A percentile compares a stretch with the other conserved stretches of the same genome.
Evolutionary conservation across 2,329 filamentous ascomycete genomes (phyloP).

Genomic region (Colletotrichum phormii): DNA sequence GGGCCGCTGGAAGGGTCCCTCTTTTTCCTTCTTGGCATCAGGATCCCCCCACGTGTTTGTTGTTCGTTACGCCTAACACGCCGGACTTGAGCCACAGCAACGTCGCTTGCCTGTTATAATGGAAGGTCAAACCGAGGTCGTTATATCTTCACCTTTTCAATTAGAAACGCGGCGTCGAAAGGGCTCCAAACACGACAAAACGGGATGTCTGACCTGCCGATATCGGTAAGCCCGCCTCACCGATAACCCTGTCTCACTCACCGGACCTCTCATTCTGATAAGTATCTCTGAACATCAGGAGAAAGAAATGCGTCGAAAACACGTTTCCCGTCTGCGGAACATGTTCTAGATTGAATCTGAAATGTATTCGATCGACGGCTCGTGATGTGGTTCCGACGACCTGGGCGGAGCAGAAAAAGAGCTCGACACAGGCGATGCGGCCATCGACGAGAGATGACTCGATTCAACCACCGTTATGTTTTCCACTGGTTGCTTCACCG

Average conservation of each 20-base stretch:
- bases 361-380: conserved; percentile 30
- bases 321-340: conserved; percentile 34
- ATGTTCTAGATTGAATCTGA: conserved; percentile 34
- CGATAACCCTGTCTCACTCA: too few species aligned
- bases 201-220: conserved; percentile 37
- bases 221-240: conserved; percentile 27
- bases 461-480: background rate
- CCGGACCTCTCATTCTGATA: conserved; percentile 10
- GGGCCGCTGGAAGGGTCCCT: conserved; percentile 13
- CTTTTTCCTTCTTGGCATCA: conserved; percentile 20
- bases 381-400: conserved; percentile 33
- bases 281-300: conserved; percentile 2
- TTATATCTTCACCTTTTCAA: background rate
- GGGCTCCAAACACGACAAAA: conserved; percentile 37
- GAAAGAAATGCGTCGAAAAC: conserved; percentile 38
- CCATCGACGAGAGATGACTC: background rate
- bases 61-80: conserved; percentile 24
- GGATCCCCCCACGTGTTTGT: conserved; percentile 8
- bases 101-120: background rate
- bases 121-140: background rate
- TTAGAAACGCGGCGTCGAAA: conserved; percentile 29
- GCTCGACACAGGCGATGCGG: background rate
- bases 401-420: conserved; percentile 25
- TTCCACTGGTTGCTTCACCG: background rate
- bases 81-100: background rate